Base-by-base conservation (phyloP, 441 rosid species). In the Pelargonium citronellum region DNA sequence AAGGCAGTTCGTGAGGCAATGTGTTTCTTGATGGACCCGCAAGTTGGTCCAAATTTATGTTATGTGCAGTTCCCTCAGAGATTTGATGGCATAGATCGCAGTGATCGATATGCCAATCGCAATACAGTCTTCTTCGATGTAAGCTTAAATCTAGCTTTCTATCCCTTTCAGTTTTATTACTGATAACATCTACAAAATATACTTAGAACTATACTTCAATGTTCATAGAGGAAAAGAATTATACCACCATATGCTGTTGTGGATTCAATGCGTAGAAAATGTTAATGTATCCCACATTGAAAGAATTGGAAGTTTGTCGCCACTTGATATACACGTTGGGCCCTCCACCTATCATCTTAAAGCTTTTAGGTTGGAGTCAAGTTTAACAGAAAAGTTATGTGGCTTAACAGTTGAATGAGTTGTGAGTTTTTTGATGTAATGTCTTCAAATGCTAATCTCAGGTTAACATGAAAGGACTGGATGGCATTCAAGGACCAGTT, bases 1-100 rank as follows among this genome's bases (percentile, higher is more conserved):
- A 91, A 89, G 77, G 99, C 99, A 64, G 90, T 91, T 51, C 81
- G 96, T 37, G 96, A 94, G 84, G 92, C 96, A 55, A 91, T 94
- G 97, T 94, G 97, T 82, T 94, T 94, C 81, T 81, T 94, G 94
- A 91, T 91, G 97, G 97, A 94, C 74, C 96, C 96, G 13, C 85
- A 78, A 47, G 87, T 91, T 3, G 96, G 99, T 64, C 90, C 85
- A 82, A 89, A 86, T 73, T 82, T 90, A 41, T 91, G 96, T 74
- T 90, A 91, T 66, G 99, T 94, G 79, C 97, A 94, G 53, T 91
- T 94, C 72, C 99, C 99, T 68, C 97, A 90, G 79, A 90, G 97
- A 77, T 94, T 91, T 12, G 99, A 91, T 57, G 99, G 97, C 62
- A 94, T 94, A 72, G 96, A 91, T 79, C 82, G 74, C 10, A 87